Evolutionary conservation across 2,329 filamentous ascomycete species (phyloP), one percentile per base, ranked within the genome.

Genomic region (Rhinocladiella mackenziei): DNA sequence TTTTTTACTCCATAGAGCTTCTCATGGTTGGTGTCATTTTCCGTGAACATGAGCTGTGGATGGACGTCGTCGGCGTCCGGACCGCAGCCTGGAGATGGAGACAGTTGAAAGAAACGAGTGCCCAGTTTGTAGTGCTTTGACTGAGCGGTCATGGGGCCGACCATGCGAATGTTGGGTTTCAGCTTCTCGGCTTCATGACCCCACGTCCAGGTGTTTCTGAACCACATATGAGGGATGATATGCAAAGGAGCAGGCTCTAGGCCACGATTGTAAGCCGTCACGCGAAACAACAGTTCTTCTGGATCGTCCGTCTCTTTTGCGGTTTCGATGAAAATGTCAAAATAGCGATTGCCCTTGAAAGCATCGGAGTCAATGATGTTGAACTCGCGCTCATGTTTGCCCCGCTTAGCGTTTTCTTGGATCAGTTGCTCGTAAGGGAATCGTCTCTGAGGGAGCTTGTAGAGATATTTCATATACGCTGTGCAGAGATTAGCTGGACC

Each of bases 161-260:
- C 69, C 52, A 80, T 75, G 39, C 75, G 72, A 50, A 96, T 84
- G n/a, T 74, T 80, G 0, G 91, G 92, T 68, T 94, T 95, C 63
- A 83, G 81, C 38, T 84, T 78, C 20, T 75, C 71, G 8, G 80
- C 64, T 60, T 95, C 86, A 52, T 84, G 78, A 15, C 89, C 91
- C 91, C 91, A 97, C 28, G 85, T 80, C 92, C 92, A 97, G 2
- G 89, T 96, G 65, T 97, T 97, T 54, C 91, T 81, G 72, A 96
- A 97, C 88, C 89, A 96, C 39, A 95, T 80, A 49, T 97, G 92
- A 6, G 91, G 91, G 31, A 96, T 73, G 59, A 97, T 95, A 66
- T 97, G 92, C 42, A 97, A 72, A 15, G 89, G 89, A 10, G 92
- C 91, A 10, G 87, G 81, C 40, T 96, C 87, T 5, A 88, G 86